Evolutionary conservation across 768 basidiomycete species (phyloP), one percentile per base, ranked within the genome.

Genomic region (Suillus alpinus): DNA sequence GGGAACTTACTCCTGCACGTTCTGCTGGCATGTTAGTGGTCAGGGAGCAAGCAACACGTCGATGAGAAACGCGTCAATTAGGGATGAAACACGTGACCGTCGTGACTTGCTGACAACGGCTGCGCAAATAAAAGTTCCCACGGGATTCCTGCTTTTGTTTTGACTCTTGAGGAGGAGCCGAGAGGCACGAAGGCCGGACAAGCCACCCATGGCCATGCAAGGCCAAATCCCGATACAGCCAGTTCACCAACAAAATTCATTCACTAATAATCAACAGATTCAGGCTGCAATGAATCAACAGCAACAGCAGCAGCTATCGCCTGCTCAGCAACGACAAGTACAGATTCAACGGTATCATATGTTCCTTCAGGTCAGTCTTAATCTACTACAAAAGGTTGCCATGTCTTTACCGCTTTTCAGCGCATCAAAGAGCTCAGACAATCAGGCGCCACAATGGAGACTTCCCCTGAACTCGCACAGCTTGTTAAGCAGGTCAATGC

Each of bases 1-100:
- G 10, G 50, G 23, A 4, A 32, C 86, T 57, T 76, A 92, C 91
- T 43, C 92, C 92, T 62, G 90, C 90, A 69, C 91, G 77, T 80
- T 92, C 88, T 71, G 87, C 82, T 69, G 86, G 83, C 90, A 92
- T 91, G 69, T 66, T 81, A 75, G 52, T 59, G 52, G 62, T 55
- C 4, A 12, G 20, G 44, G 20, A 12, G 16, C 18, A 7, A 39
- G 52, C 23, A 37, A 12, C 49, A 50, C 36, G 53, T 55, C 36
- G 14, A 34, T 31, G n/a, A 52, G 53, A 55, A 29, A 55, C 53
- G 53, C 53, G 53, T 55, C 53, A 55, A 55, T 55, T 55, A 55
- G 37, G 23, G 53, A 55, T 14, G 8, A n/a, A 18, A 16, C 53
- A 55, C 53, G 53, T 55, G 53, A 55, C 53, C 10, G 53, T 39